phyloP scores from a whole-genome alignment of 805 yeast genomes.

The Saccharomyces eubayanus region DNA sequence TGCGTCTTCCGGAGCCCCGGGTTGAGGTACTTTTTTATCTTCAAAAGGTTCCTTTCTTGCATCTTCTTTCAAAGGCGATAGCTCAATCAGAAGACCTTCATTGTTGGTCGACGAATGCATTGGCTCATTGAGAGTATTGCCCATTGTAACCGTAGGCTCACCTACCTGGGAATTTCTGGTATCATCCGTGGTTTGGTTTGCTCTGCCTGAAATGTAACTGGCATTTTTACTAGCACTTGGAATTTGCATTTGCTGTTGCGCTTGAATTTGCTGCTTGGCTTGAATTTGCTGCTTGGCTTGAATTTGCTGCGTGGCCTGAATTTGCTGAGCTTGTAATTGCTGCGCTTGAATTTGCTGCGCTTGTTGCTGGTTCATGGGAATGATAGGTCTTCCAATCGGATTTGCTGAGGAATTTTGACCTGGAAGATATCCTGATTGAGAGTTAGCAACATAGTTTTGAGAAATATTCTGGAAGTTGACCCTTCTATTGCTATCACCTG shows the following conservation, averaged over 20 bases:
- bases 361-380: neutral
- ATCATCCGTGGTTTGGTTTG: neutral
- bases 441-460: neutral
- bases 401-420: neutral
- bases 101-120: slow-evolving; percentile 4
- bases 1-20: neutral
- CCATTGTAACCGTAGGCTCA: neutral
- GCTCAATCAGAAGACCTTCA: neutral
- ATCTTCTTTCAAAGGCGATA: neutral
- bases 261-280: slow-evolving; percentile 2
- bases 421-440: neutral
- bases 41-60: neutral
- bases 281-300: slow-evolving; percentile 2
- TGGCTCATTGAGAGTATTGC: slow-evolving; percentile 4
- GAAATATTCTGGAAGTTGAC: neutral
- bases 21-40: neutral
- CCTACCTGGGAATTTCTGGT: neutral
- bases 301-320: slow-evolving; percentile 1
- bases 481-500: neutral
- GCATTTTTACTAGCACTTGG: neutral
- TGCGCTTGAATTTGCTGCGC: slow-evolving; percentile 5
- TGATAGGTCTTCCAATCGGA: neutral
- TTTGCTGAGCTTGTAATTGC: neutral
- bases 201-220: neutral
- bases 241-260: slow-evolving; percentile 3